Percentiles rank a stretch among this genome's conserved stretches.
phyloP scores from a whole-genome alignment of 208 protist species.

The Polymyxa betae region DNA sequence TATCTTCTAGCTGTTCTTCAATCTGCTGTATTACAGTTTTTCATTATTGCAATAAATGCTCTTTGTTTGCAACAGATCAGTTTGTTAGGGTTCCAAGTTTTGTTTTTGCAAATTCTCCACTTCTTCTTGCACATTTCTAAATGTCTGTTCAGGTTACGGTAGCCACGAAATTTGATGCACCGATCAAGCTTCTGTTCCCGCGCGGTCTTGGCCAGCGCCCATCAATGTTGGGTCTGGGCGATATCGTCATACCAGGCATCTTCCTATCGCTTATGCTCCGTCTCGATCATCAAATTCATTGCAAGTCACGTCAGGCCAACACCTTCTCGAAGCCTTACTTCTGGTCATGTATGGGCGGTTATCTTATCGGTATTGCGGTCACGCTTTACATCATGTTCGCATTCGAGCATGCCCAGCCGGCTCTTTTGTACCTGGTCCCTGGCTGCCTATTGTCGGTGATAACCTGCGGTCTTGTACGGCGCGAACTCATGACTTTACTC shows the following conservation, averaged over 20 bases:
- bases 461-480: background rate
- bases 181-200: slow-evolving; percentile 38
- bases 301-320: background rate
- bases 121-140: background rate
- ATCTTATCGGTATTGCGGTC: slow-evolving; percentile 34
- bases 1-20: background rate
- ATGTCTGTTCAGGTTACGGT: slow-evolving; percentile 15
- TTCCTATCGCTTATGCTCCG: slow-evolving; percentile 32
- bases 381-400: slow-evolving; percentile 48
- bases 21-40: background rate
- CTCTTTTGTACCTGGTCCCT: slow-evolving; percentile 39
- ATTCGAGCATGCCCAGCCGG: slow-evolving; percentile 48
- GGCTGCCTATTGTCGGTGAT: slow-evolving; percentile 20
- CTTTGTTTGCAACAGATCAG: background rate
- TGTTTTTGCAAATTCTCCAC: background rate
- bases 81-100: background rate
- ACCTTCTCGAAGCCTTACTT: slow-evolving; percentile 46
- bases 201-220: background rate
- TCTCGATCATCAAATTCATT: background rate
- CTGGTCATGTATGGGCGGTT: background rate
- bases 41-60: background rate
- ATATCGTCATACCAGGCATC: slow-evolving; percentile 26
- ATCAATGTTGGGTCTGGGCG: slow-evolving; percentile 36
- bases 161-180: slow-evolving; percentile 28
- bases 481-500: background rate